Evolutionary conservation across 2,329 filamentous ascomycete genomes (phyloP).

Genomic region (Aspergillus sp.): DNA sequence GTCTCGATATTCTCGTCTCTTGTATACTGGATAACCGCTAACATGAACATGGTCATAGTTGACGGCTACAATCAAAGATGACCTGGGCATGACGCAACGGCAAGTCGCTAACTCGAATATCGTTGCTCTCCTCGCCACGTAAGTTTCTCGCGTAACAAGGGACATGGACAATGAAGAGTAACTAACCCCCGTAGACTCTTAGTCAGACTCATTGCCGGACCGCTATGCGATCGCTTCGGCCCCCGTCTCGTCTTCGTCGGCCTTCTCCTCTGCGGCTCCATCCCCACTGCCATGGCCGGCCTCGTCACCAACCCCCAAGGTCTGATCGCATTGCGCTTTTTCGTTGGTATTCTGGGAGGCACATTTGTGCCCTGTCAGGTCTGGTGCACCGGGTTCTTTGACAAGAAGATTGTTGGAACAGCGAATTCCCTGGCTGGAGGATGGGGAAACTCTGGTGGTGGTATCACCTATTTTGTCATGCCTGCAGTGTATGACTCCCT

Average conservation of each 20-base stretch:
- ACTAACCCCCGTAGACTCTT: constrained; percentile 48
- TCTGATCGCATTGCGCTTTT: constrained; percentile 38
- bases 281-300: constrained; percentile 77
- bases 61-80: constrained; percentile 69
- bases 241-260: constrained; percentile 72
- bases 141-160: constrained; percentile 16
- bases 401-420: constrained; percentile 84
- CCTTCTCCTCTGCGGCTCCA: constrained; percentile 67
- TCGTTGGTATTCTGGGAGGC: constrained; percentile 38
- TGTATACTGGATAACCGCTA: constrained; percentile 7
- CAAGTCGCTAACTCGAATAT: constrained; percentile 89
- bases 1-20: constrained; percentile 18
- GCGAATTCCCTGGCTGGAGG: constrained; percentile 81
- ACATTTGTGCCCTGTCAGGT: constrained; percentile 63
- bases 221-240: constrained; percentile 78
- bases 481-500: constrained; percentile 80
- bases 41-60: constrained; percentile 38
- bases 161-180: not conserved
- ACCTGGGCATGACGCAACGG: constrained; percentile 62
- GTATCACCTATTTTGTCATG: constrained; percentile 91
- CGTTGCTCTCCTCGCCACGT: constrained; percentile 67
- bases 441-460: constrained; percentile 80
- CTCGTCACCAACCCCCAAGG: constrained; percentile 60
- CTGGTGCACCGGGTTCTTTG: constrained; percentile 88
- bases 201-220: constrained; percentile 70